Evolutionary conservation across 192 early-diverging fungal genomes (phyloP), one percentile per base, ranked within the genome.

Genomic region (Geranomyces michiganensis): DNA sequence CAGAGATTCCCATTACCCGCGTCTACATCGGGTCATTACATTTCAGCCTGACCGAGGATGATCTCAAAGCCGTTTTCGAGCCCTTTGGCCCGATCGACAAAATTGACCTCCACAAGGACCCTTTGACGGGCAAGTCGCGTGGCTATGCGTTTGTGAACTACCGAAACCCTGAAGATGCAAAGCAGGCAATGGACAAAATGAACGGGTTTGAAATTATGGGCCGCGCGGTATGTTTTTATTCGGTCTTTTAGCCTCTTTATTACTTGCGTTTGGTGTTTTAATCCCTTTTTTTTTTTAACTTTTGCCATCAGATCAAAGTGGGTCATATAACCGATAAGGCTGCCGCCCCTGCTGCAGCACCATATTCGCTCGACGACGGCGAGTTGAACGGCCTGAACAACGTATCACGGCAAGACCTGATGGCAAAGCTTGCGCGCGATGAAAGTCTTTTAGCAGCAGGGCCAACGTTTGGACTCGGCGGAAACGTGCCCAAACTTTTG

Each of bases 81-180:
- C 80, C 89, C 47, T 92, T 93, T 84, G 96, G 95, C 2, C 79
- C 81, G 0, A 81, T 98, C 19, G 94, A 96, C 47, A 88, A 86
- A 71, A 90, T 95, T 68, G 88, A 89, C 62, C 75, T 98, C 19
- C 90, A 91, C 77, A 90, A 84, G 68, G 91, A 91, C 67, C 75
- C 85, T 0, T 89, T 89, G 31, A 87, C 89, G 6, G 91, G 89
- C 22, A 80, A 85, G 62, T 93, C 91, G 22, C 82, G 83, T 74
- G 89, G 93, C 26, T 93, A 84, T 72, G 90, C 90, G 31, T 90
- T 95, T 84, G 88, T 93, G 65, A 88, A 93, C 84, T 93, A 90
- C 67, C 82, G 84, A 63, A 76, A 88, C 62, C 75, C 89, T 0
- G 82, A 87, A 4, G 83, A 90, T 66, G 95, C 96, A 0, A 90